Evolutionary conservation across 2,329 filamentous ascomycete genomes (phyloP), one percentile per base, ranked within the genome.

Genomic region (Hymenoscyphus linearis): DNA sequence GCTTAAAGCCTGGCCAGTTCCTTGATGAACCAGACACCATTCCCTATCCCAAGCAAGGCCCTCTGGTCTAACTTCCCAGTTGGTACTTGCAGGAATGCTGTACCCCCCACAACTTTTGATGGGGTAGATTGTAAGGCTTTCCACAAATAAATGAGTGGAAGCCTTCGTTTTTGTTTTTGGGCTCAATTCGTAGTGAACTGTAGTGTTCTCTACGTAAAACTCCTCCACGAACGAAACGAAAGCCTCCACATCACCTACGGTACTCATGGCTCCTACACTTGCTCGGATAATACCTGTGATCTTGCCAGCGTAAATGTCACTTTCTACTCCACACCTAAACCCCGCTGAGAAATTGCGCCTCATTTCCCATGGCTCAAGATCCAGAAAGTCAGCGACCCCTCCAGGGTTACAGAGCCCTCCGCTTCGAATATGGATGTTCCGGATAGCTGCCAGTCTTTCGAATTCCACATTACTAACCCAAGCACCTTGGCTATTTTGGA

Each of bases 71-170:
- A 98, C 81, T 68, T 90, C 85, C 95, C 95, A 99, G 14, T 79
- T 71, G 7, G 76, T 77, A 2, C 78, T 81, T 0, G 76, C 64
- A 1, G 91, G 88, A 34, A 98, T 80, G 37, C 78, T 78, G 73
- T 89, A 96, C 0, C 90, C 90, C 16, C 86, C 90, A 69, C 95
- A 98, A 72, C 92, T 96, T 75, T 99, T 99, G 71, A 99, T 93
- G 0, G 95, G 95, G 70, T 92, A 99, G 0, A 98, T 83, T 1
- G 81, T 85, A 16, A 93, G 81, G 58, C 79, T 80, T 64, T 88
- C 84, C n/a, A 91, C 79, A 53, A 78, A 78, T 58, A 85, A 36
- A 47, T 58, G 55, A 22, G 50, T 44, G 3, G 13, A 53, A 3
- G 52, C 14, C 6, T 37, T 44, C 16, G 25, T 44, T 25, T 55